Evolutionary conservation across 1,284 basidiomycete genomes (phyloP), one percentile per base, ranked within the genome.

Genomic region (Ganoderma lingzhi): DNA sequence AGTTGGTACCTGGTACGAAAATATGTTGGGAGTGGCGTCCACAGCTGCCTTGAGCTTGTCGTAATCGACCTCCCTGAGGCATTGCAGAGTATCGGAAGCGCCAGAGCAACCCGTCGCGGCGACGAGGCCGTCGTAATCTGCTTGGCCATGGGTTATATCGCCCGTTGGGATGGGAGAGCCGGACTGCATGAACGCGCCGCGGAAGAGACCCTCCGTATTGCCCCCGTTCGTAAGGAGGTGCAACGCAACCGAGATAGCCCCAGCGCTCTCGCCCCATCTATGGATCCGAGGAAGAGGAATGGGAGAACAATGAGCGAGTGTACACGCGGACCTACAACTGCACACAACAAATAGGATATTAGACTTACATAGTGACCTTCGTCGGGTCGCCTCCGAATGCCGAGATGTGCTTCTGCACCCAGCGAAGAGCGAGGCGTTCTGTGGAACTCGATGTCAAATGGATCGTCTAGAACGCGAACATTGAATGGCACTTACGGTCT

Each of bases 381-480:
- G 80, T 78, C 17, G 86, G 85, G 74, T 92, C 87, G 8, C 92
- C 92, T 1, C 90, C 90, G 68, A 93, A 93, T 0, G 80, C 78
- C 15, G 78, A 70, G 56, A 93, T 90, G 74, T 93, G 90, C 74
- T 88, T 83, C 71, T 91, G 87, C 0, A 92, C 80, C 76, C 76
- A 78, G 5, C 68, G 71, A 37, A 78, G 70, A 2, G 76, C 75
- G 19, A 72, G 74, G 4, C 76, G 76, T 69, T 78, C 76, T 63
- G 60, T 35, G 63, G 35, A 19, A 64, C 56, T 35, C 55, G n/a
- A 39, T 30, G 44, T 65, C 32, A 63, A 59, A 59, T 19, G n/a
- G 35, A 3, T 9, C 10, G 1, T 0, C 14, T 15, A 12, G 32
- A 39, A 53, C 48, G 2, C 23, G 3, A 35, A 79, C 5, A 15